Evolutionary conservation across 371 early-diverging fungal species (phyloP).

Genomic region (Saksenaea vasiformis): DNA sequence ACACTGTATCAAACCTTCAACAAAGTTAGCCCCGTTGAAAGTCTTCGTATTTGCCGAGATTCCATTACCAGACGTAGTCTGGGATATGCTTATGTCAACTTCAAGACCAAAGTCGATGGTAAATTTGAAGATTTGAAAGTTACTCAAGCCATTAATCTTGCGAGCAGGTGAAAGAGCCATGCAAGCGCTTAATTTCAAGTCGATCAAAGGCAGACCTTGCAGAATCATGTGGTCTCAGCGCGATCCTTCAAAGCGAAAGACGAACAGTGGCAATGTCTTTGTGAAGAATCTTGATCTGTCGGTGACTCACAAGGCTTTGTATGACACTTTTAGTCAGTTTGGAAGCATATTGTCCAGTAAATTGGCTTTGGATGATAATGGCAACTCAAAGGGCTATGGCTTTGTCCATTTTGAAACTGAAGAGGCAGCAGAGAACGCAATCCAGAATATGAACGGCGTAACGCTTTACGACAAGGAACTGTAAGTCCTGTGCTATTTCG

Average conservation of each 20-base stretch:
- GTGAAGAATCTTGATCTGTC: slow-evolving; percentile 98
- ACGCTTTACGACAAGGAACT: slow-evolving; percentile 93
- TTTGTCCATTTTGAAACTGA: slow-evolving; percentile 98
- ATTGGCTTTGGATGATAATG: slow-evolving; percentile 85
- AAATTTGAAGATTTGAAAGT: slow-evolving; percentile 17
- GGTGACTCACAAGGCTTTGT: slow-evolving; percentile 94
- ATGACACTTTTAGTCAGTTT: slow-evolving; percentile 99
- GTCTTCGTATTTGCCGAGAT: slow-evolving; percentile 96
- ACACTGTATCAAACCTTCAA: slow-evolving; percentile 92
- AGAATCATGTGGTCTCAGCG: slow-evolving; percentile 99
- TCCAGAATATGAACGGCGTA: slow-evolving; percentile 95
- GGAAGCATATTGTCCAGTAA: slow-evolving; percentile 99
- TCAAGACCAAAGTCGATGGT: slow-evolving; percentile 71
- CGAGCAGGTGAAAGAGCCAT: slow-evolving; percentile 80
- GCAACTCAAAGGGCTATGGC: slow-evolving; percentile 91
- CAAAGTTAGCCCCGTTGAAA: slow-evolving; percentile 88
- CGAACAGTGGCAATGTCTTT: slow-evolving; percentile 95
- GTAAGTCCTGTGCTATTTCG: slow-evolving; percentile 22
- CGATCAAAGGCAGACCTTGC: slow-evolving; percentile 90
- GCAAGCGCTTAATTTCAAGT: slow-evolving; percentile 89
- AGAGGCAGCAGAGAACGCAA: slow-evolving; percentile 95
- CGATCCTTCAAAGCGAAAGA: slow-evolving; percentile 86
- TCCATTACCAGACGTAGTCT: slow-evolving; percentile 92
- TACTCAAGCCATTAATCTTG: neutral
- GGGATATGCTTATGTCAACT: slow-evolving; percentile 98